phyloP scores from a whole-genome alignment of 2,329 filamentous ascomycete genomes.

The Trichoderma semiorbis region DNA sequence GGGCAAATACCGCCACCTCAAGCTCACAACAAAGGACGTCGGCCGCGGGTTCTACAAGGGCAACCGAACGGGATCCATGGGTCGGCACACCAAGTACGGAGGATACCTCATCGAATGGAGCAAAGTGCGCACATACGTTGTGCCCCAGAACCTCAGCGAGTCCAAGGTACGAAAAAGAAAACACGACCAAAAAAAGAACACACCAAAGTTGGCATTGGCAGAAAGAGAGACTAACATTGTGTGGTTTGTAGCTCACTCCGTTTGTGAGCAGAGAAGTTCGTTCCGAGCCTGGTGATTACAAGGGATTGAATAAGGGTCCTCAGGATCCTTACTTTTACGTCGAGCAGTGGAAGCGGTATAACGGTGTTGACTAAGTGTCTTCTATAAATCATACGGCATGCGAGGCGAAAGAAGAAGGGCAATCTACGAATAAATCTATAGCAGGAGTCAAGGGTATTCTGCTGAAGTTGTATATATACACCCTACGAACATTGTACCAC shows the following conservation, averaged over 20 bases:
- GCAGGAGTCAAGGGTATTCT: slow-evolving; percentile 22
- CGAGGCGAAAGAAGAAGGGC: not conserved
- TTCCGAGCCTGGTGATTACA: slow-evolving; percentile 51
- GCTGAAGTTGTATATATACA: slow-evolving; percentile 31
- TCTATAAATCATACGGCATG: not conserved
- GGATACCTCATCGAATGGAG: slow-evolving; percentile 79
- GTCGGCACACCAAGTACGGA: slow-evolving; percentile 77
- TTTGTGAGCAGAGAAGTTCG: slow-evolving; percentile 66
- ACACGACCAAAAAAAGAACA: no score
- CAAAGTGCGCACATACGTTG: slow-evolving; percentile 88
- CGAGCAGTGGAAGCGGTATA: slow-evolving; percentile 64
- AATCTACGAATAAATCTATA: not conserved
- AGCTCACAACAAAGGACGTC: slow-evolving; percentile 88
- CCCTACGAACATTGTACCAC: slow-evolving; percentile 25
- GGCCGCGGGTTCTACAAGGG: slow-evolving; percentile 97
- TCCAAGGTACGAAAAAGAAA: slow-evolving; percentile 61
- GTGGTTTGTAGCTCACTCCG: slow-evolving; percentile 63
- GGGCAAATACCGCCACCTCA: slow-evolving; percentile 67
- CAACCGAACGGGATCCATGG: slow-evolving; percentile 83
- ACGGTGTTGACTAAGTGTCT: slow-evolving; percentile 52
- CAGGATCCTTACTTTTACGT: slow-evolving; percentile 61
- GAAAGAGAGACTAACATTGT: not conserved
- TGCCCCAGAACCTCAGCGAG: slow-evolving; percentile 63
- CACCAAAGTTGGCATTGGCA: not conserved
- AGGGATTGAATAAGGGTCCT: slow-evolving; percentile 51